These are phyloP conservation scores for Dissophora globulifera DNA, from an alignment of 192 early-diverging fungal species.

Conservation along the genomic window DNA sequence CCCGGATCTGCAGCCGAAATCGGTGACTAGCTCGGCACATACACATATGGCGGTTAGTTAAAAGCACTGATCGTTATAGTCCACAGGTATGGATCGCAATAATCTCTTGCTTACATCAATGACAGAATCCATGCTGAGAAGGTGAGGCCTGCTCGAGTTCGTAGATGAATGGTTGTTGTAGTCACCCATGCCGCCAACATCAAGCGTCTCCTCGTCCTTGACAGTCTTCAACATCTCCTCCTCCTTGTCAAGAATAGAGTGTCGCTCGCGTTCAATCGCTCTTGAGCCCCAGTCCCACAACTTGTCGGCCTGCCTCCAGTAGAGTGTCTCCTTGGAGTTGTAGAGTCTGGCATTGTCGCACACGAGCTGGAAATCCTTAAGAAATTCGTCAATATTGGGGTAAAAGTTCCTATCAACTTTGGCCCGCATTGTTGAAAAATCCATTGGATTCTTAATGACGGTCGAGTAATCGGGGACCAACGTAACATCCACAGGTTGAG, in stretches of 20 bases:
- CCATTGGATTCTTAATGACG: slow-evolving; percentile 89
- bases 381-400: slow-evolving; percentile 72
- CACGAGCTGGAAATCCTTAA: slow-evolving; percentile 80
- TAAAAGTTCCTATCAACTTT: slow-evolving; percentile 77
- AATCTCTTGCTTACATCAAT: slow-evolving; percentile 33
- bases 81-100: no score
- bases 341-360: slow-evolving; percentile 85
- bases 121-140: slow-evolving; percentile 13
- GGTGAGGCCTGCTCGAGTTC: not conserved
- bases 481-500: slow-evolving; percentile 83
- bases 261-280: slow-evolving; percentile 76
- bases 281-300: slow-evolving; percentile 73
- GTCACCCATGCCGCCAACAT: slow-evolving; percentile 49
- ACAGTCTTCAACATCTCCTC: slow-evolving; percentile 23
- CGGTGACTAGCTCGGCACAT: slow-evolving; percentile 22
- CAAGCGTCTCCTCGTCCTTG: slow-evolving; percentile 45
- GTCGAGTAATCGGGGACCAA: slow-evolving; percentile 82
- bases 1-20: slow-evolving; percentile 34
- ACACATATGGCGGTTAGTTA: not conserved
- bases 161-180: slow-evolving; percentile 2
- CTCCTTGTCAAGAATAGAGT: slow-evolving; percentile 46
- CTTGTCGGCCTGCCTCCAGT: slow-evolving; percentile 84
- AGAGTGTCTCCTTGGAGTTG: slow-evolving; percentile 84
- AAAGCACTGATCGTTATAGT: not conserved
- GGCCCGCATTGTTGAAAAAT: slow-evolving; percentile 87